These are phyloP conservation scores for Pythium sp. DNA, from an alignment of 352 stramenopile species.

Conservation along the genomic window DNA sequence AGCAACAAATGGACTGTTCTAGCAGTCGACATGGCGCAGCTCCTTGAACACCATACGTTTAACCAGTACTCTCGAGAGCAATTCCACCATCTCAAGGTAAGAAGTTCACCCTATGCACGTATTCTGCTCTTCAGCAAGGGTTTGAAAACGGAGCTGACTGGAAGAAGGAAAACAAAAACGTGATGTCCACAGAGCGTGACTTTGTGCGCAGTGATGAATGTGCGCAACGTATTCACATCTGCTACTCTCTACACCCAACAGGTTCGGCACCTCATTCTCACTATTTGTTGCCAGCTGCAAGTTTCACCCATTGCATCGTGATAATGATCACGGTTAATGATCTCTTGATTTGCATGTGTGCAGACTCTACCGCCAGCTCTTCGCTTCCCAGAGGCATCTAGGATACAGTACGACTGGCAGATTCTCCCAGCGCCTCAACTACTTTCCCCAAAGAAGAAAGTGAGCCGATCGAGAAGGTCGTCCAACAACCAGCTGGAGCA, in stretches of 20 bases:
- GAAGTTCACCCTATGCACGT: neutral
- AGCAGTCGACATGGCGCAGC: constrained; percentile 53
- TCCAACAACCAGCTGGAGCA: constrained; percentile 9
- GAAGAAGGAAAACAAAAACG: neutral
- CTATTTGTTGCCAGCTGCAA: neutral
- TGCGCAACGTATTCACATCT: constrained; percentile 64
- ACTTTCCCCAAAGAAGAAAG: constrained; percentile 9
- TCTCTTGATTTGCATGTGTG: neutral
- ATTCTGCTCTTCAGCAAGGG: neutral
- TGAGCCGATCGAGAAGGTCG: neutral
- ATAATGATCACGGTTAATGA: neutral
- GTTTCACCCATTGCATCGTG: neutral
- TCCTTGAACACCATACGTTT: constrained; percentile 68
- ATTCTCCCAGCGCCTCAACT: constrained; percentile 16
- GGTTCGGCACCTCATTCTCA: constrained; percentile 20
- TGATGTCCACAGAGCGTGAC: constrained; percentile 38
- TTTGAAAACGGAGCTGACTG: constrained; percentile 3
- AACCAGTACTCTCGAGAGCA: constrained; percentile 64
- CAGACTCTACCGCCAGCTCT: constrained; percentile 49
- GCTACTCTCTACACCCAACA: constrained; percentile 39
- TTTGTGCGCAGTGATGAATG: constrained; percentile 62
- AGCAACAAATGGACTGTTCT: constrained; percentile 58
- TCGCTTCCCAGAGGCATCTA: constrained; percentile 27
- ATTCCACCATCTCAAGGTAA: constrained; percentile 64
- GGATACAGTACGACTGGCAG: constrained; percentile 33